Evolutionary conservation across 2,329 filamentous ascomycete genomes (phyloP).

Genomic region (Pseudogymnoascus destructans): DNA sequence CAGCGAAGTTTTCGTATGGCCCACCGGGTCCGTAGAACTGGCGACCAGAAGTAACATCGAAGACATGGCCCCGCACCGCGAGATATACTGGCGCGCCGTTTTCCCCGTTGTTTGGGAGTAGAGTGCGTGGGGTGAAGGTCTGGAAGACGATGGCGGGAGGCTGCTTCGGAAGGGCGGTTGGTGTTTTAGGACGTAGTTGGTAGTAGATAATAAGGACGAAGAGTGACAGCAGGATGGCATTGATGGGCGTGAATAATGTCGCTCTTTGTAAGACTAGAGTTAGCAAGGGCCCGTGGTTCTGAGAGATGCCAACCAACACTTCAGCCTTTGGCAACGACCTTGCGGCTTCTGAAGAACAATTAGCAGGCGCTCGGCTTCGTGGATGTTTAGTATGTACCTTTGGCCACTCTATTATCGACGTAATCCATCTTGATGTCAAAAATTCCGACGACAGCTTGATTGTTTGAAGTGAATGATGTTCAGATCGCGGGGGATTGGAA

Average conservation of each 20-base stretch:
- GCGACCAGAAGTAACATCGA: slow-evolving; percentile 74
- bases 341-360: slow-evolving; percentile 18
- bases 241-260: slow-evolving; percentile 45
- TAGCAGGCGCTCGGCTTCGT: neutral
- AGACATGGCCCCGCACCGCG: slow-evolving; percentile 80
- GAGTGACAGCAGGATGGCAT: slow-evolving; percentile 44
- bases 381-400: slow-evolving; percentile 16
- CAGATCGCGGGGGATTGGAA: neutral
- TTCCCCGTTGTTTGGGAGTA: slow-evolving; percentile 77
- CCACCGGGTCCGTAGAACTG: slow-evolving; percentile 96
- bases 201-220: slow-evolving; percentile 46
- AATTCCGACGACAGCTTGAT: neutral
- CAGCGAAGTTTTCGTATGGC: slow-evolving; percentile 92
- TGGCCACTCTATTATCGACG: slow-evolving; percentile 26
- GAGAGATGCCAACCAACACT: slow-evolving; percentile 20
- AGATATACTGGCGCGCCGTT: slow-evolving; percentile 68
- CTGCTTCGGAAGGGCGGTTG: slow-evolving; percentile 36
- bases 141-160: slow-evolving; percentile 48
- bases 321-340: slow-evolving; percentile 21
- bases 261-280: slow-evolving; percentile 15
- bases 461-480: neutral
- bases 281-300: neutral
- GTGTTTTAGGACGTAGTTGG: slow-evolving; percentile 37
- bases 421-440: slow-evolving; percentile 22
- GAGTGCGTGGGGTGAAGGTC: slow-evolving; percentile 62